Conservation (phyloP, 2,329 filamentous ascomycete species). For the Magnaporthales sp. region DNA sequence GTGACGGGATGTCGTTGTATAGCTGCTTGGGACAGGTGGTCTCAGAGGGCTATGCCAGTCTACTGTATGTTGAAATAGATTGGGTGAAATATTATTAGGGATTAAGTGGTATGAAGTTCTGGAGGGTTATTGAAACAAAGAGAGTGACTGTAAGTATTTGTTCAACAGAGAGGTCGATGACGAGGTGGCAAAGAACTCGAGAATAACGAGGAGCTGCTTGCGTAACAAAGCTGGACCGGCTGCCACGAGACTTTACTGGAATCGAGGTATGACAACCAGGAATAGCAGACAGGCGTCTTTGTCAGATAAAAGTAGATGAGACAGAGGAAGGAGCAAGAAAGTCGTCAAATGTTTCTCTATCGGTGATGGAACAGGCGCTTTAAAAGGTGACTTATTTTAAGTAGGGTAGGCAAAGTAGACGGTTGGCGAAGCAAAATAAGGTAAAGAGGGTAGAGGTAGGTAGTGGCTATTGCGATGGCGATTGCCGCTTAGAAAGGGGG, state of each 20-base stretch:
- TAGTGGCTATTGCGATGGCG: not conserved
- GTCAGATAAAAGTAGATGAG: not conserved
- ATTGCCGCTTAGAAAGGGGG: not conserved
- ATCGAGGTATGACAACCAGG: not conserved
- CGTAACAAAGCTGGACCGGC: not conserved
- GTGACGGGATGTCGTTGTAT: not conserved
- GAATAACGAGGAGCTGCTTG: not conserved
- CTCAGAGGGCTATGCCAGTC: not conserved
- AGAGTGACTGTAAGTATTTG: not conserved
- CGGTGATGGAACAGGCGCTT: not conserved
- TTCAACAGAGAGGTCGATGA: not conserved
- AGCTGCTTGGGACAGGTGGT: not conserved
- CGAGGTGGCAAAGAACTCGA: conserved; percentile 1
- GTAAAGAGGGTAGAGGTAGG: not conserved
- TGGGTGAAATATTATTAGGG: not conserved
- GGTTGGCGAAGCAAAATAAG: not conserved
- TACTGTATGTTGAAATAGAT: not conserved
- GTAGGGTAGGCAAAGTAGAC: no score
- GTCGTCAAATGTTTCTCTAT: not conserved
- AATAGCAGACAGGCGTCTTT: not conserved
- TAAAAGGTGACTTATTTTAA: not conserved
- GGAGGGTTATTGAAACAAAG: not conserved
- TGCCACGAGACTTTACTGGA: not conserved
- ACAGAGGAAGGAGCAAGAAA: not conserved
- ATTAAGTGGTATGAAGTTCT: not conserved